Base-by-base conservation (phyloP, 2,329 filamentous ascomycete species). In the Trichoderma arundinaceum region DNA sequence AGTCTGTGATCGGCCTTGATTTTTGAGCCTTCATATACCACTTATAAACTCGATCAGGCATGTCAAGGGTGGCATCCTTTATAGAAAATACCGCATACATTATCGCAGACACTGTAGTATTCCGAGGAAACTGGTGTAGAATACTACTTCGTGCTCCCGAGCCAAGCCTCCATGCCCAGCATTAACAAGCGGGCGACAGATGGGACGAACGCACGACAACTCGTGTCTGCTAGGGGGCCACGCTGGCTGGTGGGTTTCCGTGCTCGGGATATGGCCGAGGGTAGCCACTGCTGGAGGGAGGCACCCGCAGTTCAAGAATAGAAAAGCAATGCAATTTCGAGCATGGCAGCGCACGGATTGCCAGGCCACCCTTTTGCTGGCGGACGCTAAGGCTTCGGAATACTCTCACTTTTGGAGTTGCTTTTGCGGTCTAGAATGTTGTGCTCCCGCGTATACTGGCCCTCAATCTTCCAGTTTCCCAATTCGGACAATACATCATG, bases 261-360 rank as follows among this genome's bases (percentile, higher is more conserved):
- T 62, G 32, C 32, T 63, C 49, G 48, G 60, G 22, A 46, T 43
- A n/a, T 63, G 60, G 49, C 49, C 60, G 38, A 54, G 38, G 35
- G 59, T 44, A 48, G 43, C 17, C 28, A 59, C 41, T 46, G 32
- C 32, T 35, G 32, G 57, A 28, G 43, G 32, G 49, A 12, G 12
- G 10, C 56, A 48, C 54, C 39, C 22, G 54, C 41, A 44, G 32
- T 15, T 44, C 13, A 41, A 13, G 13, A 12, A 41, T 10, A 41
- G 39, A 28, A 28, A 28, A 28, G 22, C 22, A 28, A 28, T 28
- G 22, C 22, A 4, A 28, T 28, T 28, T 28, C 22, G 22, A 28
- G 22, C 22, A 51, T 12, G 41, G 43, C 43, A 48, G 19, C 32
- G 56, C 56, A 48, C 48, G 43, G 44, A 51, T 41, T 39, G 57